Conservation (phyloP, 1,139 yeast species). For the Debaryomyces nepalensis region DNA sequence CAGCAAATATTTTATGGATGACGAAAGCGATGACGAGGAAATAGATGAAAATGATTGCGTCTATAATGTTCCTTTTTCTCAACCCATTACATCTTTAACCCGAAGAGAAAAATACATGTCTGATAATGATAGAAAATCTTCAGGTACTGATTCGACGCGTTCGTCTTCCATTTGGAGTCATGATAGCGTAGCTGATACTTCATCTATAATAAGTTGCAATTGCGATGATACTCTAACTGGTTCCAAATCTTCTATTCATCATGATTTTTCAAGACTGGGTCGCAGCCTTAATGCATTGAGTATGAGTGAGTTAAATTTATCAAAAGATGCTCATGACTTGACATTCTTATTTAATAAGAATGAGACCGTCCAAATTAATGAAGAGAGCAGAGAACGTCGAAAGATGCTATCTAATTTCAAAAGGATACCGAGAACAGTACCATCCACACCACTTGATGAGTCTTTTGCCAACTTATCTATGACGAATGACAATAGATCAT, state of each 20-base stretch:
- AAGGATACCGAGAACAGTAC: slow-evolving; percentile 19
- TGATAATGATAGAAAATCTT: slow-evolving; percentile 27
- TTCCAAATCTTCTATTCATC: background rate
- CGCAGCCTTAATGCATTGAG: slow-evolving; percentile 9
- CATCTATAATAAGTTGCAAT: slow-evolving; percentile 16
- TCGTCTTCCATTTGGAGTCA: slow-evolving; percentile 48
- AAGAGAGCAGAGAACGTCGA: slow-evolving; percentile 44
- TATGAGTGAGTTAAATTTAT: slow-evolving; percentile 29
- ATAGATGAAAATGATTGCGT: slow-evolving; percentile 55
- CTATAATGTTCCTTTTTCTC: slow-evolving; percentile 68
- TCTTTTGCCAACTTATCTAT: slow-evolving; percentile 8
- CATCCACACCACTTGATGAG: slow-evolving; percentile 7
- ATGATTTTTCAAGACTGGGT: background rate
- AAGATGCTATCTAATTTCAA: slow-evolving; percentile 31
- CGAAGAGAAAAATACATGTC: slow-evolving; percentile 32
- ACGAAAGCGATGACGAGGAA: slow-evolving; percentile 50
- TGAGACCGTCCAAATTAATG: slow-evolving; percentile 44
- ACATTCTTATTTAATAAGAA: slow-evolving; percentile 42
- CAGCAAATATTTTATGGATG: slow-evolving; percentile 9
- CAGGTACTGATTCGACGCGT: slow-evolving; percentile 43
- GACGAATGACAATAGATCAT: background rate
- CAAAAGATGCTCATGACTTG: slow-evolving; percentile 55
- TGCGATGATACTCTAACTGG: background rate
- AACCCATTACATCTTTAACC: slow-evolving; percentile 41
- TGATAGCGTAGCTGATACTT: slow-evolving; percentile 26